These are phyloP conservation scores for Diaporthe ilicicola DNA, from an alignment of 2,329 filamentous ascomycete species.

Conservation along the genomic window DNA sequence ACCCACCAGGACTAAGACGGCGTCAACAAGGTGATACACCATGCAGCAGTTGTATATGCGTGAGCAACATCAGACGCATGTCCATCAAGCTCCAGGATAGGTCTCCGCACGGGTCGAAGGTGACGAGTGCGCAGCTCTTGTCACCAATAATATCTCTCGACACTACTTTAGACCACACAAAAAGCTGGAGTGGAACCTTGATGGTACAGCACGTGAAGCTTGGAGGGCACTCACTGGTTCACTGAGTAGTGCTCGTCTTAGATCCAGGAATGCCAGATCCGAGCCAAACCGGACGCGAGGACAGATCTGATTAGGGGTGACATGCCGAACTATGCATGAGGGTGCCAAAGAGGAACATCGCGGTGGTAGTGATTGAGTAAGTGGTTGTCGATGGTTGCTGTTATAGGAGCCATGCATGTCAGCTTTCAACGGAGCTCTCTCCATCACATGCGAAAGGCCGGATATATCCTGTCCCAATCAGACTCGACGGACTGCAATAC, in stretches of 20 bases:
- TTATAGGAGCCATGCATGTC: not conserved
- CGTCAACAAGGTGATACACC: not conserved
- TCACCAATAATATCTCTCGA: not conserved
- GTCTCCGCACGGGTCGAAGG: not conserved
- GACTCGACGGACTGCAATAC: not conserved
- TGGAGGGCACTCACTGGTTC: not conserved
- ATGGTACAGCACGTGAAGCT: constrained; percentile 13
- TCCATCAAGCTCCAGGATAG: not conserved
- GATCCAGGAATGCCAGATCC: constrained; percentile 13
- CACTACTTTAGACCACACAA: not conserved
- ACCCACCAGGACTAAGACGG: not conserved
- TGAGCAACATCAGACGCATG: not conserved
- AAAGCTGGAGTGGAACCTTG: not conserved
- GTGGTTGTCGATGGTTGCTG: not conserved
- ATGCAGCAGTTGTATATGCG: not conserved
- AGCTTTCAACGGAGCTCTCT: not conserved
- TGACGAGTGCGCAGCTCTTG: not conserved
- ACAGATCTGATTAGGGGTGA: not conserved
- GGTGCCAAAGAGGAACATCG: too few species aligned
- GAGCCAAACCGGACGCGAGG: not conserved
- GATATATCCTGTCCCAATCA: not conserved
- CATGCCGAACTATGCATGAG: not conserved
- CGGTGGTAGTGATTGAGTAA: too few species aligned
- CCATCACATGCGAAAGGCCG: not conserved
- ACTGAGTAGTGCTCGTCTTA: not conserved